phyloP scores from a whole-genome alignment of 768 basidiomycete species.

The Sporobolomyces roseus region DNA sequence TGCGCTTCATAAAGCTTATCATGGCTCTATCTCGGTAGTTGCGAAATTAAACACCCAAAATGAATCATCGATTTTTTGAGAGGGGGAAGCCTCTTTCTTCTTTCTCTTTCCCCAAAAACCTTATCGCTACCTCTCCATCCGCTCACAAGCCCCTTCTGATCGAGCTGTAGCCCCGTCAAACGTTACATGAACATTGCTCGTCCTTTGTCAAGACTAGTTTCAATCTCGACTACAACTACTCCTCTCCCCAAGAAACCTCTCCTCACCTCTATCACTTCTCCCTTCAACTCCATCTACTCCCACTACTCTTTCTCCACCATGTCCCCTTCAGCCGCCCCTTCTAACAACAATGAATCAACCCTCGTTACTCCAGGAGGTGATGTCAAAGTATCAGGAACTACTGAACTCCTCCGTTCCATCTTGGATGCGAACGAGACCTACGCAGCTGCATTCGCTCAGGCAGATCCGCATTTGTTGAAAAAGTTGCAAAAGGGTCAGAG shows the following conservation, averaged over 20 bases:
- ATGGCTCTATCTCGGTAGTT: slow-evolving; percentile 2
- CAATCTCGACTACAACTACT: no score
- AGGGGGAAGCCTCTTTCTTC: not conserved
- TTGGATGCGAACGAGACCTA: slow-evolving; percentile 40
- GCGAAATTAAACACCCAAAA: not conserved
- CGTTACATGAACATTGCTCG: not conserved
- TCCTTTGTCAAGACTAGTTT: not conserved
- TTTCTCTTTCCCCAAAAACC: not conserved
- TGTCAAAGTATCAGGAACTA: no score
- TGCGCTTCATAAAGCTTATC: no score
- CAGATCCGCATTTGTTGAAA: slow-evolving; percentile 38
- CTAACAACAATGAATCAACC: no score
- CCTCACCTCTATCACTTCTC: not conserved
- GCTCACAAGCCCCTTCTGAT: not conserved
- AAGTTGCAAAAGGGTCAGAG: slow-evolving; percentile 41
- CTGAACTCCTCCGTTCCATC: slow-evolving; percentile 18
- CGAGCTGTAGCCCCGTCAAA: no score
- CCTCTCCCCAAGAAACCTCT: not conserved
- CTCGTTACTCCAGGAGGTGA: no score
- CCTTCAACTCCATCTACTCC: not conserved
- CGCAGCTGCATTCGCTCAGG: slow-evolving; percentile 32
- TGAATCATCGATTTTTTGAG: not conserved
- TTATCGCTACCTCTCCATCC: not conserved
- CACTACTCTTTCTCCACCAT: not conserved
- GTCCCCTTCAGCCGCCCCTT: no score